A percentile compares a stretch with the other conserved stretches of the same genome.
Evolutionary conservation across 2,329 filamentous ascomycete genomes (phyloP).

Genomic region (Fusarium sp.): DNA sequence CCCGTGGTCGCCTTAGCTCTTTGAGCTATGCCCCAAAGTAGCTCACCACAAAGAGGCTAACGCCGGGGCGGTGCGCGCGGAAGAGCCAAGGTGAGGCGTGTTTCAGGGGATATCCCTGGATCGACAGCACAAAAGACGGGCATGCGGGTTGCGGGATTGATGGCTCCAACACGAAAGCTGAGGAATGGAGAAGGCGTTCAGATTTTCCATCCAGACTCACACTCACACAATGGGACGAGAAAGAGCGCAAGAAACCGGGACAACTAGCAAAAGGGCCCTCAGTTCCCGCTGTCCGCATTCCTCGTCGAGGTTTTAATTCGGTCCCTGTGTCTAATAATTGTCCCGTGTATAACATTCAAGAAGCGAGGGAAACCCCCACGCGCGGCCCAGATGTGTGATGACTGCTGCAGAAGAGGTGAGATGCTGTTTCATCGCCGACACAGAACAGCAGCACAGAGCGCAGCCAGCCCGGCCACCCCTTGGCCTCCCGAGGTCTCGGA

Average conservation of each 20-base stretch:
- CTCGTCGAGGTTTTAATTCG: not conserved
- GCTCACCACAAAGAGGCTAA: conserved; percentile 35
- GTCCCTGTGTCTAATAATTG: not conserved
- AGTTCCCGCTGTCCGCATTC: conserved; percentile 31
- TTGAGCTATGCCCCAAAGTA: conserved; percentile 26
- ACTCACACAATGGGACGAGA: not conserved
- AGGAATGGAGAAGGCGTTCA: conserved; percentile 40
- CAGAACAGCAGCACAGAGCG: not conserved
- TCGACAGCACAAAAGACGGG: conserved; percentile 11
- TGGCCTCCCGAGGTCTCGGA: conserved; percentile 27
- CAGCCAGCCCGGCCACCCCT: conserved; percentile 12
- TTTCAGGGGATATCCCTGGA: conserved; percentile 46
- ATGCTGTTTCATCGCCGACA: conserved; percentile 30
- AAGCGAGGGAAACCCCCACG: conserved; percentile 15
- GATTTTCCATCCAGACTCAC: not conserved
- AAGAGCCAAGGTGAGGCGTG: conserved; percentile 38
- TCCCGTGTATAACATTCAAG: not conserved
- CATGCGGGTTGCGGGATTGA: conserved; percentile 13
- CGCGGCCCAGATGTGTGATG: conserved; percentile 4
- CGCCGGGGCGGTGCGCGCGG: conserved; percentile 29
- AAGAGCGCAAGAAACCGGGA: conserved; percentile 9
- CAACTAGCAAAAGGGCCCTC: not conserved
- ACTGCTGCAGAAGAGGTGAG: conserved; percentile 14
- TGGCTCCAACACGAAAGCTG: conserved; percentile 28
- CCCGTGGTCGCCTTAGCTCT: conserved; percentile 35